Evolutionary conservation across 2,329 filamentous ascomycete genomes (phyloP).

Genomic region (Acephala macrosclerotiorum): DNA sequence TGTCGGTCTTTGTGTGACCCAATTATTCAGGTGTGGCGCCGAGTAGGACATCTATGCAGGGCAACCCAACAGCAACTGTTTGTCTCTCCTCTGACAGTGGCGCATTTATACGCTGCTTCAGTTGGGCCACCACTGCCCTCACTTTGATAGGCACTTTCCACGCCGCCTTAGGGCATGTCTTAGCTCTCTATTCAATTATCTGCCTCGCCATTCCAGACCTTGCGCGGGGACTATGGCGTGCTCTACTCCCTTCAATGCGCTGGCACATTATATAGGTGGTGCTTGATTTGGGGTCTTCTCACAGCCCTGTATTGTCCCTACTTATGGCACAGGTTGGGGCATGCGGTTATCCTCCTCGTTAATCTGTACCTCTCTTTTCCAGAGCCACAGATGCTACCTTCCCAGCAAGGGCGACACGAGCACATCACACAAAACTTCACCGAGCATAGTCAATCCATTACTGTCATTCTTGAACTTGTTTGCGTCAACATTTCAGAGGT

Average conservation of each 20-base stretch:
- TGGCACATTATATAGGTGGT: neutral
- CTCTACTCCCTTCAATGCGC: neutral
- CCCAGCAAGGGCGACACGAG: neutral
- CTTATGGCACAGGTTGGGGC: neutral
- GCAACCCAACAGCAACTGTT: neutral
- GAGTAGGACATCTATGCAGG: neutral
- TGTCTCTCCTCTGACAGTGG: neutral
- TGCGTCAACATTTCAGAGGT: neutral
- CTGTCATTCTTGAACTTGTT: neutral
- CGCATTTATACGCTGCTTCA: neutral
- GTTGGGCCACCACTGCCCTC: neutral
- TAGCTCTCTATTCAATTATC: neutral
- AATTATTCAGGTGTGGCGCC: neutral
- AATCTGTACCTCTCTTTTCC: neutral
- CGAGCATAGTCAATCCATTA: neutral
- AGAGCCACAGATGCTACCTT: neutral
- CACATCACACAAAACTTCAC: neutral
- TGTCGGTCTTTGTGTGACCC: neutral
- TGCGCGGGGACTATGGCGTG: neutral
- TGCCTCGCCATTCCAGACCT: slow-evolving; percentile 14
- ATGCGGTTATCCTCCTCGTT: neutral
- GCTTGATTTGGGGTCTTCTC: neutral
- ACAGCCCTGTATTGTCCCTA: slow-evolving; percentile 5
- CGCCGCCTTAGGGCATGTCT: neutral
- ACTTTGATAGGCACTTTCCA: neutral